Evolutionary conservation across 148 eudicot species (phyloP), one percentile per base, ranked within the genome.

Genomic region (Rhododendron henanense): DNA sequence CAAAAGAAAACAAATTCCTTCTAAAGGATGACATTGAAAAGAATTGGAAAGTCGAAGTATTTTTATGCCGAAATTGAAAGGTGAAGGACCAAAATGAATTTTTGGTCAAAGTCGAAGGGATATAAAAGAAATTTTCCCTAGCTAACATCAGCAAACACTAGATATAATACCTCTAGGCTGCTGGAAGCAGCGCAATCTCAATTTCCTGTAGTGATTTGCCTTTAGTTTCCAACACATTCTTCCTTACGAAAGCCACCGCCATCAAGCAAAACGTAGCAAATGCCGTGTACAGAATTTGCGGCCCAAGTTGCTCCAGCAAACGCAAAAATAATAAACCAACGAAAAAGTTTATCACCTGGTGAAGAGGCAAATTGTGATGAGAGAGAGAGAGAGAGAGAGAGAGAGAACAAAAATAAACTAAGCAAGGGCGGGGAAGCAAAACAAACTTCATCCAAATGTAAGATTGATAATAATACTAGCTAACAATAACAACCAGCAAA

Each of bases 171-270:
- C 89, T 87, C 90, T 90, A 92, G 87, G 86, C 61, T 84, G 87
- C 87, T 39, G 96, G 89, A 79, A 96, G 97, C 87, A 96, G 97
- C 83, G 99, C 98, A 76, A 96, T 94, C 93, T 96, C 99, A 50
- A 96, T 96, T 89, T 96, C 99, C 88, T 96, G 99, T 53, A 96
- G 96, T 19, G 99, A 88, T 90, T 93, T 95, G 86, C 99, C 99
- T 89, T 96, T 96, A 10, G 99, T 96, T 90, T 96, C 99, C 87
- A 96, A 83, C 87, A 96, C 98, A 85, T 94, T 95, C 86, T 87
- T 92, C 92, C 90, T 93, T 47, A 96, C 97, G 84, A 94, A 96
- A 31, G 88, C 95, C 85, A 92, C 97, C 6, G 98, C 99, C 86
- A 94, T 87, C 90, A 96, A 87, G 89, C 98, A 96, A 82, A 96